Evolutionary conservation across 2,329 filamentous ascomycete genomes (phyloP), one percentile per base, ranked within the genome.

Genomic region (Fusarium brachygibbosum): DNA sequence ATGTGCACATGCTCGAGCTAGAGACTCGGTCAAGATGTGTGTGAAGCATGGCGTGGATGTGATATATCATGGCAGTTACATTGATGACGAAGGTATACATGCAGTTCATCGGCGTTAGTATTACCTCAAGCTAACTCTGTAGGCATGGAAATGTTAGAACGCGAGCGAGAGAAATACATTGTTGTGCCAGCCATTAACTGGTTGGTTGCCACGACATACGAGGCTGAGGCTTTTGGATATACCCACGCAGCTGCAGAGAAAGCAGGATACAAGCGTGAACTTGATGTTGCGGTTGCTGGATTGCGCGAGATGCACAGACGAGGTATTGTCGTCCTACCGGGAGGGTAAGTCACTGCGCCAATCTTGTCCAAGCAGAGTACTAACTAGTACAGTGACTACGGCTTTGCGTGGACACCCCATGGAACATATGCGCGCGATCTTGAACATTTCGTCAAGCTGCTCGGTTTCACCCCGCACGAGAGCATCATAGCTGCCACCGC

Each of bases 11-110:
- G 65, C 65, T 32, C 29, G 65, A 38, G 57, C 65, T 16, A 49
- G 61, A 19, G 65, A 68, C 21, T 68, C 65, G 5, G 44, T 66
- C 45, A 66, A 63, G 31, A 66, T 63, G 54, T 68, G 58, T 28
- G 48, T 59, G 19, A 66, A 55, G 28, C 58, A 68, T 38, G 65
- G 51, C 3, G 62, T 68, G 12, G 58, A 68, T 21, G 54, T 66
- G 6, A 63, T 69, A 34, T 69, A 69, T 16, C 63, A 69, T 14
- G 66, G 19, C 6, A 63, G 58, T 14, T 67, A 58, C 16, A 52
- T 69, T 6, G 66, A 69, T 12, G 48, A 69, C 13, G 51, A 69
- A 60, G 63, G 66, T 49, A 9, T n/a, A 14, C 16, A 13, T 13
- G 41, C 41, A 5, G 16, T 29, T 17, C 7, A 13, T 44, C 25